phyloP scores from a whole-genome alignment of 176 grass and related monocot genomes.

The Musa acuminata region DNA sequence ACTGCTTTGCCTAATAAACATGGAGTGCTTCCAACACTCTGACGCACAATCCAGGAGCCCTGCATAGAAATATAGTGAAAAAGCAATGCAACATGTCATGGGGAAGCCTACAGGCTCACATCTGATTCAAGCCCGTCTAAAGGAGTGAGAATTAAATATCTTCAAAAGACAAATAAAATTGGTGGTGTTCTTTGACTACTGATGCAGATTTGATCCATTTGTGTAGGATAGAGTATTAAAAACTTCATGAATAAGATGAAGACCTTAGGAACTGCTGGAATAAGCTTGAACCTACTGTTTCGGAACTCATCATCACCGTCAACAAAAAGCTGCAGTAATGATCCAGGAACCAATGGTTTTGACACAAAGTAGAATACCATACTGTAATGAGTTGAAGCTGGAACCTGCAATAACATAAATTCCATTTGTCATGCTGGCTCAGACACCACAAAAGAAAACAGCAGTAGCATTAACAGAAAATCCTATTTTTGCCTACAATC shows the following conservation, averaged over 20 bases:
- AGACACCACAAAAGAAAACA: no score
- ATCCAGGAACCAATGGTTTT: constrained; percentile 64
- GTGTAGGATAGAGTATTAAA: background rate
- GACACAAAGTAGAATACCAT: constrained; percentile 95
- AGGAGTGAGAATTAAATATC: background rate
- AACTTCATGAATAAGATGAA: background rate
- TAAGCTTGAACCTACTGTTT: constrained; percentile 97
- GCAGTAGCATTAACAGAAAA: no score
- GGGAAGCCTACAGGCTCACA: no score
- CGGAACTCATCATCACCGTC: constrained; percentile 93
- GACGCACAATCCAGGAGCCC: constrained; percentile 97
- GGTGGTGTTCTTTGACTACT: background rate
- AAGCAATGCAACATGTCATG: background rate
- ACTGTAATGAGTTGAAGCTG: constrained; percentile 89
- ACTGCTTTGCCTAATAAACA: constrained; percentile 97
- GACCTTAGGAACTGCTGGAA: constrained; percentile 95
- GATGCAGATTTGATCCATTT: constrained; percentile 8
- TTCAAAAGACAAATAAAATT: background rate
- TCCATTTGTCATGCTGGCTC: background rate
- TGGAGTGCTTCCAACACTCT: constrained; percentile 91
- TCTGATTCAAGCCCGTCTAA: background rate
- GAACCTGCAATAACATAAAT: constrained; percentile 59
- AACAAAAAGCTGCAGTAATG: constrained; percentile 87
- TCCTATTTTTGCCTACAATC: no score
- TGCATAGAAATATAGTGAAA: constrained; percentile 7